Evolutionary conservation across 306 rosid species (phyloP).

Genomic region (Glycyrrhiza uralensis): DNA sequence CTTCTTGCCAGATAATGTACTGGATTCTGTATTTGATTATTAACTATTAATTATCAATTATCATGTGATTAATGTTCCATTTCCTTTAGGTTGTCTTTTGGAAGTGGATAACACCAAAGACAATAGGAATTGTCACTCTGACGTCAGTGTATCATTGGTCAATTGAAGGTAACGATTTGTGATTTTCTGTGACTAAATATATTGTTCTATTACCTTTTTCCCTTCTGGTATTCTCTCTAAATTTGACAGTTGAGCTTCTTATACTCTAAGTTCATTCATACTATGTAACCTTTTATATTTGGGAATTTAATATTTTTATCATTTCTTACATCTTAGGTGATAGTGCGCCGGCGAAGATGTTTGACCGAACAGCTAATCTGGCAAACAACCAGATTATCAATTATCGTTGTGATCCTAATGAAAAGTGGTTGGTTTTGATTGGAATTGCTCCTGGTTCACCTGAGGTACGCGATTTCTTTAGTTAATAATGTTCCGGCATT

Average conservation of each 20-base stretch:
- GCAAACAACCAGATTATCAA: slow-evolving; percentile 76
- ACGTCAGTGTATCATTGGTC: slow-evolving; percentile 79
- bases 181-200: too few species aligned
- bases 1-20: too few species aligned
- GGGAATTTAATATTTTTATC: slow-evolving; percentile 10
- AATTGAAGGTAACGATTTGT: slow-evolving; percentile 63
- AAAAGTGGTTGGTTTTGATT: slow-evolving; percentile 78
- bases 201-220: not conserved
- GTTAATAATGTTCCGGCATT: not conserved
- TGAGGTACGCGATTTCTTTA: slow-evolving; percentile 49
- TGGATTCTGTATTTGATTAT: too few species aligned
- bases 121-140: slow-evolving; percentile 64
- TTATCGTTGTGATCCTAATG: slow-evolving; percentile 72
- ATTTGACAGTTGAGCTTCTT: not conserved
- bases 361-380: slow-evolving; percentile 72
- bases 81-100: slow-evolving; percentile 67
- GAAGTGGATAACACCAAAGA: slow-evolving; percentile 73
- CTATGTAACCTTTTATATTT: not conserved
- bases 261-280: too few species aligned
- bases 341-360: slow-evolving; percentile 66
- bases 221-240: slow-evolving; percentile 9
- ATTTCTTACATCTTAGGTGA: slow-evolving; percentile 45
- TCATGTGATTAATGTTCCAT: too few species aligned
- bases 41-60: slow-evolving; percentile 20
- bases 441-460: slow-evolving; percentile 82